phyloP scores from a whole-genome alignment of 345 rosid genomes.

The Moricandia arvensis region DNA sequence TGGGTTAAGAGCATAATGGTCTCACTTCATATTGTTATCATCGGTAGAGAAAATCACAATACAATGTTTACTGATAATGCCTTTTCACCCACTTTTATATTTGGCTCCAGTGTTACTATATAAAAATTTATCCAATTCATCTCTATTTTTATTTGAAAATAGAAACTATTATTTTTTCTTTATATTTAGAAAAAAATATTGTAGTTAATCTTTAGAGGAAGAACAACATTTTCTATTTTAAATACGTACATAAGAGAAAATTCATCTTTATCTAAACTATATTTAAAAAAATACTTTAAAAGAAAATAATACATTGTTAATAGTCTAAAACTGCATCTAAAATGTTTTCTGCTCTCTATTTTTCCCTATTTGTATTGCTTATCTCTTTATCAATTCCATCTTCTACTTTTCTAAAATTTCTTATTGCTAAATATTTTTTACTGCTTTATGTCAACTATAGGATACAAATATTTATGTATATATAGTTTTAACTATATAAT shows the following conservation, averaged over 20 bases:
- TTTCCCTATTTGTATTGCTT: not conserved
- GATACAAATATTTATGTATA: not conserved
- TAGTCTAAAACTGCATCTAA: not conserved
- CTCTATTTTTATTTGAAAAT: not conserved
- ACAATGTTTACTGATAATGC: too few relatives aligned
- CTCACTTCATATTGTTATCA: not conserved
- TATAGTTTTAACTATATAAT: not conserved
- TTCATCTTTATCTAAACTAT: not conserved
- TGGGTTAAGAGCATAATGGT: too few relatives aligned
- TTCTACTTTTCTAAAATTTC: not conserved
- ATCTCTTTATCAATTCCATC: not conserved
- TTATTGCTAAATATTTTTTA: not conserved
- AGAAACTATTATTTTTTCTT: not conserved
- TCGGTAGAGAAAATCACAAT: not conserved
- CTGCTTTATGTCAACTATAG: not conserved
- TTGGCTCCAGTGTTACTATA: not conserved
- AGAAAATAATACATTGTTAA: not conserved
- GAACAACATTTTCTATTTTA: not conserved
- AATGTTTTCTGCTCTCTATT: not conserved
- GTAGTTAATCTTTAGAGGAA: not conserved
- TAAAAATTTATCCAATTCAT: not conserved
- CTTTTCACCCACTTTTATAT: not conserved
- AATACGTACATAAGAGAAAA: not conserved
- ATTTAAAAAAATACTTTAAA: not conserved
- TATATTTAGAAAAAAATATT: not conserved